Conservation (phyloP, 202 grass and related monocot species). For the Eragrostis tef region DNA sequence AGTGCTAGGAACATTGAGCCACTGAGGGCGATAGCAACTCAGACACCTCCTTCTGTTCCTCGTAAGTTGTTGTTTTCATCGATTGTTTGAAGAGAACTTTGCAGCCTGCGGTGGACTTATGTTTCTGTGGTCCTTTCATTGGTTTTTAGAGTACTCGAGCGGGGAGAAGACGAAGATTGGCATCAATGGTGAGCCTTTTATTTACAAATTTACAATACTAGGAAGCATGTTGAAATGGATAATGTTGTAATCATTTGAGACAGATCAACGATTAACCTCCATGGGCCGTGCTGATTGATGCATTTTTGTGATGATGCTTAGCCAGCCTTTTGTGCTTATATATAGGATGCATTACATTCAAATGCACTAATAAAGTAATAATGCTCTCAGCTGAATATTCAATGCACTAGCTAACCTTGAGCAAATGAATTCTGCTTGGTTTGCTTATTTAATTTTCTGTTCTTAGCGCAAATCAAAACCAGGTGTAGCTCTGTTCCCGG, state of each 20-base stretch:
- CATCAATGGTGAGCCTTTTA: conserved; percentile 78
- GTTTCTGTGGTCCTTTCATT: conserved; percentile 10
- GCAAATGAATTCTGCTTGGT: neutral
- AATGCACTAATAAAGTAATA: neutral
- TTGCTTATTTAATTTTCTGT: neutral
- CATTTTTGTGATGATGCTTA: neutral
- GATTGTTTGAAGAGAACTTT: neutral
- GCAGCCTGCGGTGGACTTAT: neutral
- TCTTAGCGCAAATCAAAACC: neutral
- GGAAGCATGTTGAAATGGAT: neutral
- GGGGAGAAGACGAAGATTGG: conserved; percentile 79
- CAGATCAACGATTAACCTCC: neutral
- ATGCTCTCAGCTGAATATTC: neutral
- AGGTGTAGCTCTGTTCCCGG: neutral
- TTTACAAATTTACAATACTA: neutral
- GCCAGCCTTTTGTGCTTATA: neutral
- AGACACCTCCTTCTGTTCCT: no score
- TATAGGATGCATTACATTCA: neutral
- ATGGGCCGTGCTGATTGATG: neutral
- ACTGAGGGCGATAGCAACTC: no score
- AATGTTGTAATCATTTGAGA: conserved; percentile 16
- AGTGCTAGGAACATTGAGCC: conserved; percentile 47
- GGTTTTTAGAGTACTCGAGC: conserved; percentile 71
- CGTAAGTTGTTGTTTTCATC: conserved; percentile 59
- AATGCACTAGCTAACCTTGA: neutral